These are phyloP conservation scores for Selaginella tamariscina DNA, from an alignment of 75 land plant genomes.

Conservation along the genomic window DNA sequence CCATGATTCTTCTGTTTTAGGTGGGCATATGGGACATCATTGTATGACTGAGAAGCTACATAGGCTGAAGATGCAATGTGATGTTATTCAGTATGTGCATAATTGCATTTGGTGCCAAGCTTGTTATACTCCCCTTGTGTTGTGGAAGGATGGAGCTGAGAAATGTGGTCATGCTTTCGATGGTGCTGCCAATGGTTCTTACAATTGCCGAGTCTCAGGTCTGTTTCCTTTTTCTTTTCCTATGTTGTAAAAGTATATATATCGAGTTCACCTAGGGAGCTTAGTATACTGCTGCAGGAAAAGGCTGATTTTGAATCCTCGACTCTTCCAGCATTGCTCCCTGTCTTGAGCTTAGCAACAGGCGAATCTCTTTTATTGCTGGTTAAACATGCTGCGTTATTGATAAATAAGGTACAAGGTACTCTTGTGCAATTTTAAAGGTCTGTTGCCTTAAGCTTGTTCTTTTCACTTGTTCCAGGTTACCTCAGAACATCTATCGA, in stretches of 20 bases:
- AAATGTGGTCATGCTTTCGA: slow-evolving; percentile 90
- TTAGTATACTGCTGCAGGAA: slow-evolving; percentile 37
- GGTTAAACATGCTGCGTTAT: slow-evolving; percentile 82
- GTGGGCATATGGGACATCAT: no score
- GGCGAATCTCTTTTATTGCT: slow-evolving; percentile 86
- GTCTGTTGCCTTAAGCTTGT: slow-evolving; percentile 3
- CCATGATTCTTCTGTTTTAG: no score
- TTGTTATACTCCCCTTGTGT: no score
- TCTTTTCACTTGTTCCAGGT: slow-evolving; percentile 34
- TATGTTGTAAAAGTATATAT: no score
- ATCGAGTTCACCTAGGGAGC: not conserved
- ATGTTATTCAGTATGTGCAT: no score
- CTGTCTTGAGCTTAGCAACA: slow-evolving; percentile 72
- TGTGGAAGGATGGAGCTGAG: slow-evolving; percentile 89
- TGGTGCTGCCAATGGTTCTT: slow-evolving; percentile 96
- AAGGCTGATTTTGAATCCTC: slow-evolving; percentile 78
- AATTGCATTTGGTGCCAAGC: no score
- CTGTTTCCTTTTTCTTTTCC: not conserved
- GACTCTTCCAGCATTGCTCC: slow-evolving; percentile 80
- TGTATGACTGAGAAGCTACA: no score
- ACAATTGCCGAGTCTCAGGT: slow-evolving; percentile 96
- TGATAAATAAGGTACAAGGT: slow-evolving; percentile 68
- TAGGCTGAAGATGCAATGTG: no score
- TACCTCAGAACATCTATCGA: slow-evolving; percentile 52
- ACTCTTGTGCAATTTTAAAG: no score